Evolutionary conservation across 257 asterid genomes (phyloP).

Genomic region (Nicotiana tomentosiformis): DNA sequence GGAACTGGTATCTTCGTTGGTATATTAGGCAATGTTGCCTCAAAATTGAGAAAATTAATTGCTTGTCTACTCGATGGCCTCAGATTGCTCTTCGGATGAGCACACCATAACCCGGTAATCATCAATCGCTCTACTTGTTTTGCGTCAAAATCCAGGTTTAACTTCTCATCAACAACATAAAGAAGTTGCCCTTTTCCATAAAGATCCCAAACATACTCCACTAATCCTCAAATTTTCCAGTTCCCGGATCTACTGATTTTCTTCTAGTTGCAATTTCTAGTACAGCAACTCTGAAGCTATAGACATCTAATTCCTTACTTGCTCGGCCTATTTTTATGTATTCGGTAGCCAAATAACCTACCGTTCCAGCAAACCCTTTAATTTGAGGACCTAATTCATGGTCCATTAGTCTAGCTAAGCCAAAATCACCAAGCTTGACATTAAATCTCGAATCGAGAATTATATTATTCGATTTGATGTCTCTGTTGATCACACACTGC

Average conservation of each 20-base stretch:
- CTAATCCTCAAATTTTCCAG: constrained; percentile 16
- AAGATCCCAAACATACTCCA: constrained; percentile 31
- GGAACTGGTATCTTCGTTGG: constrained; percentile 29
- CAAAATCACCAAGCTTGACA: constrained; percentile 38
- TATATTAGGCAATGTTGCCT: constrained; percentile 26
- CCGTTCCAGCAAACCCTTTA: constrained; percentile 28
- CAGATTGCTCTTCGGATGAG: constrained; percentile 19
- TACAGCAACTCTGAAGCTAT: constrained; percentile 29
- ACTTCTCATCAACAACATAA: constrained; percentile 17
- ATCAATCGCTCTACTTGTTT: constrained; percentile 27
- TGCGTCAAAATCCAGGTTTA: constrained; percentile 13
- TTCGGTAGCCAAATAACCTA: constrained; percentile 36
- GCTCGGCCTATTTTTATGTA: constrained; percentile 27
- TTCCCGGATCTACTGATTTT: constrained; percentile 6
- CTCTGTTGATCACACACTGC: constrained; percentile 35
- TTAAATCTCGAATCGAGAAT: constrained; percentile 32
- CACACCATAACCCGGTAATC: constrained; percentile 31
- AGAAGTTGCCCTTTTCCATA: constrained; percentile 19
- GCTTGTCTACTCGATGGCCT: constrained; percentile 40
- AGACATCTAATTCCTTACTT: constrained; percentile 31
- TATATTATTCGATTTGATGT: constrained; percentile 32
- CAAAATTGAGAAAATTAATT: constrained; percentile 27
- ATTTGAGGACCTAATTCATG: constrained; percentile 29
- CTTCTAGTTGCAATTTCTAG: constrained; percentile 29
- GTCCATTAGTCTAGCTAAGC: constrained; percentile 32